A percentile compares a stretch with the other conserved stretches of the same genome.
Conservation (phyloP, 202 grass and related monocot genomes). For the Miscanthus sacchariflorus region DNA sequence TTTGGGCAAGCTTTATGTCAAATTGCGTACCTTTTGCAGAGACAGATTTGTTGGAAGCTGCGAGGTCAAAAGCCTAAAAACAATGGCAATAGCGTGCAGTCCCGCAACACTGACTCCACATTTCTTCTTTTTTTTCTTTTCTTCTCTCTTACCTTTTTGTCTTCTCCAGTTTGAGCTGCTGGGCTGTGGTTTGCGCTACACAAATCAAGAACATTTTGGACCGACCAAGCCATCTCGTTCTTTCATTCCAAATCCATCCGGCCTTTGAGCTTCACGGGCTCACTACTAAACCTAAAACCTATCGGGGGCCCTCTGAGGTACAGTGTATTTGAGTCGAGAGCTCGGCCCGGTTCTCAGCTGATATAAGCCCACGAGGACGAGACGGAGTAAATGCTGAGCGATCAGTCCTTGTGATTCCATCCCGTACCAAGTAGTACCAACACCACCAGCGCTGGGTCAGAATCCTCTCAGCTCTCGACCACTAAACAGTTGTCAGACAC, state of each 20-base stretch:
- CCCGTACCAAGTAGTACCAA: slow-evolving; percentile 1
- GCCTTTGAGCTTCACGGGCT: not conserved
- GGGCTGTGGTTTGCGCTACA: not conserved
- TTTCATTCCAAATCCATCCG: not conserved
- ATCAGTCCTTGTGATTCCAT: slow-evolving; percentile 18
- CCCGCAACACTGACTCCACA: not conserved
- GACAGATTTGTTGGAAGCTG: not conserved
- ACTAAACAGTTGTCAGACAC: not conserved
- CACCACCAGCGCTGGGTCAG: not conserved
- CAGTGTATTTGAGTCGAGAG: too few species aligned
- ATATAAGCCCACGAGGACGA: not conserved
- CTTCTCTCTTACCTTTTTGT: not conserved
- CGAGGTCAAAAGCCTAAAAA: not conserved
- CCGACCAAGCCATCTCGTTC: not conserved
- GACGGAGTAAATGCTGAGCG: not conserved
- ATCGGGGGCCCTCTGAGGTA: not conserved
- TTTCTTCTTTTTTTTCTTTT: not conserved
- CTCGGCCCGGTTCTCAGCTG: not conserved
- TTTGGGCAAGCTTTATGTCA: too few species aligned
- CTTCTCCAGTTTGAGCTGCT: not conserved
- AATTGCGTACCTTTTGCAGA: not conserved
- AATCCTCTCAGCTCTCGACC: not conserved
- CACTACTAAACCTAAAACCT: not conserved
- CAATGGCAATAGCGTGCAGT: not conserved
- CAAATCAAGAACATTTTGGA: not conserved